These are phyloP conservation scores for Pyrus pyrifolia DNA, from an alignment of 306 rosid genomes.

Conservation along the genomic window DNA sequence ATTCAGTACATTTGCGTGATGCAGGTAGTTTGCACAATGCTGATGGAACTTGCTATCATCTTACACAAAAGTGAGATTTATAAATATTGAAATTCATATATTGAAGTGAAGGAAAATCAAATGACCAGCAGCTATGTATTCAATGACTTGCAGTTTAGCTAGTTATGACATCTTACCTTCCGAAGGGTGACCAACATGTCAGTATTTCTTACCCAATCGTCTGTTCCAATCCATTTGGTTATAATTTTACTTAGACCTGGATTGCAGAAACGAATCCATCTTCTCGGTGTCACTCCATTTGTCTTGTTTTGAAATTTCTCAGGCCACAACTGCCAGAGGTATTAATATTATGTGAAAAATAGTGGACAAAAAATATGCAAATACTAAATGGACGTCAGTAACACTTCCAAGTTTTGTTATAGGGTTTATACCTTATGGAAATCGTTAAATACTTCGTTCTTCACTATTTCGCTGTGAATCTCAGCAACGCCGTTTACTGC, in stretches of 20 bases:
- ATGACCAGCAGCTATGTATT: no score
- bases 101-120: no score
- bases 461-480: conserved; percentile 95
- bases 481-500: conserved; percentile 98
- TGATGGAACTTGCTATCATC: no score
- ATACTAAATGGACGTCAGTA: conserved; percentile 15
- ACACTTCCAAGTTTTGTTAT: background rate
- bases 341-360: no score
- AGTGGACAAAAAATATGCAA: background rate
- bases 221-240: conserved; percentile 71
- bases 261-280: conserved; percentile 95
- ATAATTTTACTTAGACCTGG: conserved; percentile 70
- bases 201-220: conserved; percentile 81
- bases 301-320: conserved; percentile 95
- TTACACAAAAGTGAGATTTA: no score
- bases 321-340: conserved; percentile 78
- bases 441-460: conserved; percentile 82
- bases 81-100: no score
- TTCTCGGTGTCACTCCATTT: conserved; percentile 96
- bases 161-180: conserved; percentile 33
- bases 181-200: conserved; percentile 66
- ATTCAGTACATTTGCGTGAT: no score
- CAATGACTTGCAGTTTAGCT: no score
- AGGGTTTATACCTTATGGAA: conserved; percentile 61
- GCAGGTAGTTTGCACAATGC: no score